Evolutionary conservation across 345 rosid species (phyloP).

Genomic region (Hibiscus syriacus): DNA sequence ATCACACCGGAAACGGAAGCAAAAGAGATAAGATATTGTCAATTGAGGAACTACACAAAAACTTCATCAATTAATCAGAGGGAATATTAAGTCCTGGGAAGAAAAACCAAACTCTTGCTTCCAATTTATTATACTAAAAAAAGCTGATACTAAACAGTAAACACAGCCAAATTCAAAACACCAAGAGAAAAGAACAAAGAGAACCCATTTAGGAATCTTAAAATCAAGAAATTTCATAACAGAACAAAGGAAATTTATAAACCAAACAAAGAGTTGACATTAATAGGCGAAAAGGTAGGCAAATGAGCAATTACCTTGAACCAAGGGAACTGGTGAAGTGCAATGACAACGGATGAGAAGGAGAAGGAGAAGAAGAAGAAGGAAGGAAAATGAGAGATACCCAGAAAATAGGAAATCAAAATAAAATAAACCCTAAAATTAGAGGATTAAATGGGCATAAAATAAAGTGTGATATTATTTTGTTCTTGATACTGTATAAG

Average conservation of each 20-base stretch:
- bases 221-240: background rate
- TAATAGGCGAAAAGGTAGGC: background rate
- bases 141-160: background rate
- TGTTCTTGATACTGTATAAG: too few relatives aligned
- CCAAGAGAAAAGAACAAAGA: background rate
- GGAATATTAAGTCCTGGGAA: background rate
- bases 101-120: too few relatives aligned
- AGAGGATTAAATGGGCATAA: conserved; percentile 4
- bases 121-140: too few relatives aligned
- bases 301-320: conserved; percentile 2
- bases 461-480: conserved; percentile 15
- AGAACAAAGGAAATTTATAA: background rate
- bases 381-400: conserved; percentile 12
- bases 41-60: too few relatives aligned
- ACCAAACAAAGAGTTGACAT: background rate
- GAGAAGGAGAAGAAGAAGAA: too few relatives aligned
- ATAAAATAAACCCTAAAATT: conserved; percentile 10
- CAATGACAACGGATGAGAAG: conserved; percentile 1
- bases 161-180: background rate
- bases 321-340: conserved; percentile 14
- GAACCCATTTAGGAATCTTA: background rate
- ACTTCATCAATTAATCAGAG: background rate
- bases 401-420: conserved; percentile 7
- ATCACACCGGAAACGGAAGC: too few relatives aligned
- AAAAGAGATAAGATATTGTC: too few relatives aligned